Evolutionary conservation across 257 asterid species (phyloP).

Genomic region (Salvia rosmarinus): DNA sequence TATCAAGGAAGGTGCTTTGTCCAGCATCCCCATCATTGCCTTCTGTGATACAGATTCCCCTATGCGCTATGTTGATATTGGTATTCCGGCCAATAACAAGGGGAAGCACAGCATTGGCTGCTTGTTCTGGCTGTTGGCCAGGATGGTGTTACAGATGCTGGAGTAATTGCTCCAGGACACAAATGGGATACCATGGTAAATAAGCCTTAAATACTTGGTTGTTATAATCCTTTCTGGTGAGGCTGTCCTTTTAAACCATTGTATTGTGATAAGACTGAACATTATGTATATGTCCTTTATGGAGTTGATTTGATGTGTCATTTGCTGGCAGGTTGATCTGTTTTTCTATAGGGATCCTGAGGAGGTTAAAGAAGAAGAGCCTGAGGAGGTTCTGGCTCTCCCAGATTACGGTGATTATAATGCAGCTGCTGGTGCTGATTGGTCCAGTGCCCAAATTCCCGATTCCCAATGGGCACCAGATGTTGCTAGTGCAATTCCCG

Average conservation of each 20-base stretch:
- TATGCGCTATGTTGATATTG: constrained; percentile 56
- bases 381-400: constrained; percentile 46
- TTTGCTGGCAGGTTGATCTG: constrained; percentile 43
- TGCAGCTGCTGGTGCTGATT: constrained; percentile 43
- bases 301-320: not conserved
- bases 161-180: constrained; percentile 48
- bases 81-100: constrained; percentile 61
- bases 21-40: constrained; percentile 52
- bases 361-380: constrained; percentile 50
- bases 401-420: constrained; percentile 45
- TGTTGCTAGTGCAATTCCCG: constrained; percentile 29
- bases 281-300: no score
- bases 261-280: not conserved
- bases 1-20: constrained; percentile 56
- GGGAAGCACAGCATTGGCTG: constrained; percentile 60
- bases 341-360: constrained; percentile 51
- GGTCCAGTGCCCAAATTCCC: constrained; percentile 52
- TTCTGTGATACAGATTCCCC: constrained; percentile 60
- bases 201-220: not conserved
- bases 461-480: constrained; percentile 53
- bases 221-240: not conserved
- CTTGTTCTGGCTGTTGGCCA: constrained; percentile 56
- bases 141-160: constrained; percentile 62
- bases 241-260: not conserved
- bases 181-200: constrained; percentile 58